Evolutionary conservation across 2,329 filamentous ascomycete genomes (phyloP).

Genomic region (Microdochium trichocladiopsis): DNA sequence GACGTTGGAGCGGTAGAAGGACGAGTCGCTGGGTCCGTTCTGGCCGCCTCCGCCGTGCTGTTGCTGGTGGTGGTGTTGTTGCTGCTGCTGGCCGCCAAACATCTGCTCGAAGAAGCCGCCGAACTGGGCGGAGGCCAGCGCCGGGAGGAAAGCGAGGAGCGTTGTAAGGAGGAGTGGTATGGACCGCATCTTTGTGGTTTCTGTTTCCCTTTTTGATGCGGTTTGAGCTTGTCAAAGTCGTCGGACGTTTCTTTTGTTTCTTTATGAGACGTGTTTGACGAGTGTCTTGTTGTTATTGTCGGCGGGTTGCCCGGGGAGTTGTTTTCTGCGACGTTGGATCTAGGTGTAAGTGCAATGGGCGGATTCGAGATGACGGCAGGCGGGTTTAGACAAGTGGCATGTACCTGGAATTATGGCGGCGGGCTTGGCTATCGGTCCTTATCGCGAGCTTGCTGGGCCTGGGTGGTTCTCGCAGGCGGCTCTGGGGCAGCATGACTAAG

Average conservation of each 20-base stretch:
- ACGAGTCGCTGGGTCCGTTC: constrained; percentile 79
- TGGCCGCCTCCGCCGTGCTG: constrained; percentile 41
- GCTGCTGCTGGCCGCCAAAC: constrained; percentile 61
- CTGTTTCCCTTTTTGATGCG: no score
- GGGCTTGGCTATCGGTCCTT: constrained; percentile 4
- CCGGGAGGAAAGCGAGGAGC: constrained; percentile 52
- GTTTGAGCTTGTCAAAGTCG: no score
- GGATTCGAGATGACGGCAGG: no score
- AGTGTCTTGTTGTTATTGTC: no score
- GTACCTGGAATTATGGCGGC: no score
- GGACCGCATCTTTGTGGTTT: constrained; percentile 22
- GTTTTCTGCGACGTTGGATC: no score
- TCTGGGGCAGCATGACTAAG: constrained; percentile 29
- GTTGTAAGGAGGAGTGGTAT: constrained; percentile 24
- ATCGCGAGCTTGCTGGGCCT: constrained; percentile 12
- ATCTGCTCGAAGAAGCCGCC: constrained; percentile 92
- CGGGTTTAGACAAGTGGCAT: no score
- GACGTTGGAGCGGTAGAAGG: constrained; percentile 52
- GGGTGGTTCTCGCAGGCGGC: no score
- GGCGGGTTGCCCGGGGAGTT: no score
- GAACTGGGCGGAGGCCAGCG: constrained; percentile 69
- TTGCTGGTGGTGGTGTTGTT: constrained; percentile 44
- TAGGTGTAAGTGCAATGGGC: no score
- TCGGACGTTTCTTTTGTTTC: no score
- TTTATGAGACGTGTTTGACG: no score